Evolutionary conservation across 2,329 filamentous ascomycete genomes (phyloP).

Genomic region (Pseudogymnoascus verrucosus): DNA sequence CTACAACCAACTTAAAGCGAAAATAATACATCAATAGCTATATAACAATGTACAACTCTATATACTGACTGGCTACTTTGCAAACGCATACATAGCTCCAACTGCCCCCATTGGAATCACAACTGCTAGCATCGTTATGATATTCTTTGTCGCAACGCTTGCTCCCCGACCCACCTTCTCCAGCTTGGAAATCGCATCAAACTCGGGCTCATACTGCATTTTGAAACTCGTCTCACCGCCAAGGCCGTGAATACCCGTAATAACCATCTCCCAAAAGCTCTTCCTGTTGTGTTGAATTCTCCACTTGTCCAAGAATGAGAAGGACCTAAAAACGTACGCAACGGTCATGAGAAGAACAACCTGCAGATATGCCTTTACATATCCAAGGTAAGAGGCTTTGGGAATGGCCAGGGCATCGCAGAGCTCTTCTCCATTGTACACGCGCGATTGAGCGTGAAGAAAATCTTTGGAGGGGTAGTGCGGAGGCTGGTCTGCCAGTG

Average conservation of each 20-base stretch:
- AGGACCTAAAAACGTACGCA: constrained; percentile 28
- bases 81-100: background rate
- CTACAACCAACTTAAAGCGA: background rate
- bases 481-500: constrained; percentile 58
- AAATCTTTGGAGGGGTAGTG: constrained; percentile 58
- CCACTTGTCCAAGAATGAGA: constrained; percentile 30
- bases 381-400: constrained; percentile 31
- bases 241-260: constrained; percentile 37
- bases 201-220: constrained; percentile 61
- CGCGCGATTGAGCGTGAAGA: constrained; percentile 58
- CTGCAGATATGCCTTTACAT: constrained; percentile 46
- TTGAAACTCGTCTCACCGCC: constrained; percentile 57
- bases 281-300: constrained; percentile 1
- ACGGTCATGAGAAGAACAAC: constrained; percentile 55
- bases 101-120: background rate
- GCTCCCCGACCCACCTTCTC: constrained; percentile 10
- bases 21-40: background rate
- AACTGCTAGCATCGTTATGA: background rate
- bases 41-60: background rate
- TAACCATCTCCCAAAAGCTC: background rate
- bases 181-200: constrained; percentile 32
- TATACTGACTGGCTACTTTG: background rate
- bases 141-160: background rate
- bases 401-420: constrained; percentile 43
- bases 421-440: constrained; percentile 61